A percentile compares a stretch with the other conserved stretches of the same genome.
phyloP scores from a whole-genome alignment of 345 rosid species.

The sweet orange (Citrus sinensis) region DNA sequence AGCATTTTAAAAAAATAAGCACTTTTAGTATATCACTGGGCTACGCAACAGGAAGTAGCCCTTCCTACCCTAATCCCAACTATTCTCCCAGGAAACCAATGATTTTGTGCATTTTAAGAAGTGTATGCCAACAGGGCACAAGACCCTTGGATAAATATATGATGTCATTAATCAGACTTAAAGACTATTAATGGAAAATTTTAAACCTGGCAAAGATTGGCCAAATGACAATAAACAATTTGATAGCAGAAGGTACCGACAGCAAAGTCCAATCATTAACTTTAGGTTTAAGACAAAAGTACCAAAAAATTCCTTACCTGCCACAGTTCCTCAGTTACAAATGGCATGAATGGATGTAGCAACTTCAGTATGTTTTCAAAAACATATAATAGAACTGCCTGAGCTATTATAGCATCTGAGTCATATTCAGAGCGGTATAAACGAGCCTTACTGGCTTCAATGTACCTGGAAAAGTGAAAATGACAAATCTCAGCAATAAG shows the following conservation, averaged over 20 bases:
- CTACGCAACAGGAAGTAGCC: neutral
- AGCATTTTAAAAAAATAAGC: neutral
- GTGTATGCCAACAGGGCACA: neutral
- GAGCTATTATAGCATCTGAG: constrained; percentile 55
- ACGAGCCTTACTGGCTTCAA: constrained; percentile 95
- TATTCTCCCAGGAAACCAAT: neutral
- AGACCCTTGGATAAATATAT: neutral
- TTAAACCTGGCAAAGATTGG: neutral
- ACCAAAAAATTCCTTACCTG: constrained; percentile 47
- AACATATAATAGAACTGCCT: constrained; percentile 81
- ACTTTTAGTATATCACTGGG: neutral
- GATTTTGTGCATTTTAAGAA: neutral
- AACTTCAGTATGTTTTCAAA: constrained; percentile 80
- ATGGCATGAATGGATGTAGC: constrained; percentile 98
- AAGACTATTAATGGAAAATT: neutral
- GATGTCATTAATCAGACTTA: neutral
- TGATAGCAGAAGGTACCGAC: neutral
- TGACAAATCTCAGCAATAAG: constrained; percentile 15
- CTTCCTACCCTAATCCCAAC: neutral
- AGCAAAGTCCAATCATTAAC: neutral
- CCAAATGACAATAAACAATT: too few relatives aligned
- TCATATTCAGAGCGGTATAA: constrained; percentile 55
- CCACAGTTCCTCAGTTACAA: constrained; percentile 96
- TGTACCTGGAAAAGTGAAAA: constrained; percentile 53
- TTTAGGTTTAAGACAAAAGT: neutral